Percentiles rank a stretch among this genome's conserved stretches.
Evolutionary conservation across 345 rosid species (phyloP).

Genomic region (Populus tremula): DNA sequence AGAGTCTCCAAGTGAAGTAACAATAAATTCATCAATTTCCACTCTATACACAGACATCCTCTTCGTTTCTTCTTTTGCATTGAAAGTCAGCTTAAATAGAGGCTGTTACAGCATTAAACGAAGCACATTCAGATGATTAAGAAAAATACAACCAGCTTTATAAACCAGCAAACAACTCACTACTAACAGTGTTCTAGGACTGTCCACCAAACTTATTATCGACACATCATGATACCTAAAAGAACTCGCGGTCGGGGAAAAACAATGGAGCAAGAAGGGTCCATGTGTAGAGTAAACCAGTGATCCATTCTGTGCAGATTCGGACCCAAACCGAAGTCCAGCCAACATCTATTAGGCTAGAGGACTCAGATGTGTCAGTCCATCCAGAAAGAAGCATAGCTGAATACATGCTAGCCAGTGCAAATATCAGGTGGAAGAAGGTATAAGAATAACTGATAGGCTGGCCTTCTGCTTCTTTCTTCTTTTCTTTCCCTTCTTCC

Average conservation of each 20-base stretch:
- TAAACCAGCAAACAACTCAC: too few species aligned
- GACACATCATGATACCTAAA: constrained; percentile 19
- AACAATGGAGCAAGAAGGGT: constrained; percentile 68
- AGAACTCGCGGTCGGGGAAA: constrained; percentile 71
- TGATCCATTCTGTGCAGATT: constrained; percentile 84
- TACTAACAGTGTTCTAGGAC: background rate
- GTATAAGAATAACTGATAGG: constrained; percentile 83
- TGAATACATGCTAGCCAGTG: constrained; percentile 94
- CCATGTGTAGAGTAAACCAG: constrained; percentile 71
- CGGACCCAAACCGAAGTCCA: constrained; percentile 99
- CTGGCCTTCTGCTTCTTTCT: constrained; percentile 50
- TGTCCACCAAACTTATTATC: too few species aligned
- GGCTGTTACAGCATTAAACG: too few species aligned
- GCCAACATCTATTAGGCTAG: constrained; percentile 78
- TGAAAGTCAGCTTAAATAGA: too few species aligned
- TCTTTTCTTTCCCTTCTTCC: constrained; percentile 63
- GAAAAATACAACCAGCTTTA: too few species aligned
- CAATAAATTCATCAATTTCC: too few species aligned
- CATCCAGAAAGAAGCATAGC: constrained; percentile 98
- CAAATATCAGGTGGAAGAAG: constrained; percentile 91
- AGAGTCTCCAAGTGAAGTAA: too few species aligned
- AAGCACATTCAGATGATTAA: too few species aligned
- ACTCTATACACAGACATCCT: too few species aligned
- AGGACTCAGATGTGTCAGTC: constrained; percentile 73
- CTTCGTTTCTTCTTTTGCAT: too few species aligned